phyloP scores from a whole-genome alignment of 371 early-diverging fungal genomes.

The Choanephora cucurbitarum region DNA sequence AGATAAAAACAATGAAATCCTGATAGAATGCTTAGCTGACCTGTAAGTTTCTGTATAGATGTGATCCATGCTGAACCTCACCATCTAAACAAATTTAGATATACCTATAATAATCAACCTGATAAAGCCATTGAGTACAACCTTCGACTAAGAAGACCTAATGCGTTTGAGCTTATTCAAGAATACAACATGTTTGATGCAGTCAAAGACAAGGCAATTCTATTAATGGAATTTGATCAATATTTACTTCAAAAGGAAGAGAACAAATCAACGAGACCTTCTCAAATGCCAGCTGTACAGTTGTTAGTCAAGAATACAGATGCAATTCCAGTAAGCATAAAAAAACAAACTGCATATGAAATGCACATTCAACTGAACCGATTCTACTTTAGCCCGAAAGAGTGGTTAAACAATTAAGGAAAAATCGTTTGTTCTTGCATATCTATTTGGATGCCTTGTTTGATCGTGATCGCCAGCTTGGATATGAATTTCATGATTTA shows the following conservation, averaged over 20 bases:
- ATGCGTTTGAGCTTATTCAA: conserved; percentile 75
- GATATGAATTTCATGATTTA: conserved; percentile 77
- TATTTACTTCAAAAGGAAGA: conserved; percentile 41
- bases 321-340: conserved; percentile 70
- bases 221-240: conserved; percentile 86
- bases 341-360: neutral
- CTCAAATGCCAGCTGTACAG: conserved; percentile 66
- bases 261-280: conserved; percentile 25
- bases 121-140: conserved; percentile 84
- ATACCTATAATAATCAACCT: conserved; percentile 67
- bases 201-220: conserved; percentile 72
- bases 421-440: conserved; percentile 65
- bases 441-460: conserved; percentile 90
- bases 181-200: conserved; percentile 80
- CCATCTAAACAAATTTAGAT: conserved; percentile 37
- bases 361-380: neutral
- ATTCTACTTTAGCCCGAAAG: conserved; percentile 47
- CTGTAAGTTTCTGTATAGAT: conserved; percentile 78
- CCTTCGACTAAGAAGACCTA: conserved; percentile 68
- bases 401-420: conserved; percentile 69
- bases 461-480: conserved; percentile 70
- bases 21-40: conserved; percentile 75
- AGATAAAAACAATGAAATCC: conserved; percentile 52
- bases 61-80: neutral
- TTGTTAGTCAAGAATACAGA: conserved; percentile 84